These are phyloP conservation scores for Verticillium klebahnii DNA, from an alignment of 2,329 filamentous ascomycete species.

Conservation along the genomic window DNA sequence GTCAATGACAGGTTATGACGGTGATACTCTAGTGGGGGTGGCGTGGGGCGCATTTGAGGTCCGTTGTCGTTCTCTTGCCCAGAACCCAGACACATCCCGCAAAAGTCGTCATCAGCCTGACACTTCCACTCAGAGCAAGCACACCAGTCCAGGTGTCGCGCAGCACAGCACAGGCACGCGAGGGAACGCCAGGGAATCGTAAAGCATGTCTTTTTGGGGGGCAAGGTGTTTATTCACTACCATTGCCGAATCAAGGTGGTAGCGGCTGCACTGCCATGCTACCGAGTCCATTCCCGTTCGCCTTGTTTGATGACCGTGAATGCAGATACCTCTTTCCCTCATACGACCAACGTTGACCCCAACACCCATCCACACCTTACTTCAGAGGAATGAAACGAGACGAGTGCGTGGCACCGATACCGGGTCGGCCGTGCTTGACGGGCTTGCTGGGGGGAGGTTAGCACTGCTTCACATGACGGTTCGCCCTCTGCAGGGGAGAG, in stretches of 20 bases:
- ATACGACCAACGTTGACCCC: neutral
- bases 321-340: conserved; percentile 44
- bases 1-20: too few relatives aligned
- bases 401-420: conserved; percentile 99
- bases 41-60: too few relatives aligned
- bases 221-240: conserved; percentile 15
- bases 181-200: neutral
- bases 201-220: conserved; percentile 11
- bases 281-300: conserved; percentile 54
- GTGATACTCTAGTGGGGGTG: too few relatives aligned
- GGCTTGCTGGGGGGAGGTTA: conserved; percentile 74
- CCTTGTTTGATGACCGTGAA: conserved; percentile 49
- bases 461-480: conserved; percentile 17
- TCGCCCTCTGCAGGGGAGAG: neutral
- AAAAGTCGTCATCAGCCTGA: too few relatives aligned
- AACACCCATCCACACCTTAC: conserved; percentile 58
- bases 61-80: too few relatives aligned
- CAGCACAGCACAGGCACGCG: neutral
- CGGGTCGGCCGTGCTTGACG: conserved; percentile 99
- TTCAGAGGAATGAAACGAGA: conserved; percentile 99
- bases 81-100: too few relatives aligned
- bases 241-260: conserved; percentile 15
- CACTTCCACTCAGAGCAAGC: too few relatives aligned
- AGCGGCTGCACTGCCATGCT: conserved; percentile 27
- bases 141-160: too few relatives aligned